phyloP scores from a whole-genome alignment of 352 stramenopile species.

The Phytopythium ostracodes region DNA sequence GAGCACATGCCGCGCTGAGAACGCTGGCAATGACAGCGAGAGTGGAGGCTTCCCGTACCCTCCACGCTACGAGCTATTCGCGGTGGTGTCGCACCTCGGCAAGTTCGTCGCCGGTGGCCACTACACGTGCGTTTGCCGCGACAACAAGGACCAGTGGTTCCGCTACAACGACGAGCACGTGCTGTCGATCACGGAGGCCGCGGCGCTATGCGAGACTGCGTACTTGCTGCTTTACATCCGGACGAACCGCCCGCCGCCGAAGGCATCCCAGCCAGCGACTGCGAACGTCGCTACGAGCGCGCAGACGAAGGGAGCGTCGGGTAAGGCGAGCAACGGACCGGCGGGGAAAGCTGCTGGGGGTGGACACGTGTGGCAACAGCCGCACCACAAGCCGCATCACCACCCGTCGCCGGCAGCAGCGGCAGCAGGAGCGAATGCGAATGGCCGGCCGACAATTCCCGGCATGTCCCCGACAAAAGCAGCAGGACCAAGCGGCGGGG shows the following conservation, averaged over 20 bases:
- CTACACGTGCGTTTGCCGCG: slow-evolving; percentile 79
- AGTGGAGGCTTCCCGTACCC: slow-evolving; percentile 26
- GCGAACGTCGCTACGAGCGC: slow-evolving; percentile 17
- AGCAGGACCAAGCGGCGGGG: slow-evolving; percentile 5
- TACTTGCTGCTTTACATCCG: slow-evolving; percentile 84
- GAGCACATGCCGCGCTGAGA: slow-evolving; percentile 51
- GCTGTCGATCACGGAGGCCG: slow-evolving; percentile 64
- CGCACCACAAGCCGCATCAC: slow-evolving; percentile 1
- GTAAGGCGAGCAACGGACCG: slow-evolving; percentile 13
- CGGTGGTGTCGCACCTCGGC: slow-evolving; percentile 76
- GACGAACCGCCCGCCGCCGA: slow-evolving; percentile 33
- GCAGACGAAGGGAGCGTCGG: slow-evolving; percentile 7
- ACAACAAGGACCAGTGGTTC: slow-evolving; percentile 89
- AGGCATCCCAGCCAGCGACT: slow-evolving; percentile 8
- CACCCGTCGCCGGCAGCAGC: background rate
- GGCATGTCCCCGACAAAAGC: slow-evolving; percentile 34
- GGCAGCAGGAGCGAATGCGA: slow-evolving; percentile 1
- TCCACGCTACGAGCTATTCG: slow-evolving; percentile 79
- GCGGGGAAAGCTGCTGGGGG: slow-evolving; percentile 11
- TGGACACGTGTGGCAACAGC: slow-evolving; percentile 23
- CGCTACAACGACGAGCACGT: slow-evolving; percentile 82
- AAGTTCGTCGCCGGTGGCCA: slow-evolving; percentile 79
- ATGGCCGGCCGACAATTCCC: slow-evolving; percentile 20
- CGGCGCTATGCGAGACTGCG: slow-evolving; percentile 63
- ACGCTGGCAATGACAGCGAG: slow-evolving; percentile 9